Percentiles rank a stretch among this genome's conserved stretches.
Conservation (phyloP, 306 rosid species). For the Cucumis melo region DNA sequence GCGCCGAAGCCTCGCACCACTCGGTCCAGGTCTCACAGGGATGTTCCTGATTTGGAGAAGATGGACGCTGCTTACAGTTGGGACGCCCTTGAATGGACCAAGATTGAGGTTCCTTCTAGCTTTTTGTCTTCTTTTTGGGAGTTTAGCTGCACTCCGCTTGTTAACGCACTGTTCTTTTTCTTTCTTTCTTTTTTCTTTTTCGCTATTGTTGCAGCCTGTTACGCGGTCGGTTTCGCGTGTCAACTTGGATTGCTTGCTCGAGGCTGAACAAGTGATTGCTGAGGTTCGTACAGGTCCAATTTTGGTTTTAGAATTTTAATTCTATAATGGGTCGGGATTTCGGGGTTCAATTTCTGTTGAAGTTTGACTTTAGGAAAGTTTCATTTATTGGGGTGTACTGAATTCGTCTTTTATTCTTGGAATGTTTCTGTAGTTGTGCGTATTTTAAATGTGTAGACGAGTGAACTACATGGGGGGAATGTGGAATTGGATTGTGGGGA, state of each 20-base stretch:
- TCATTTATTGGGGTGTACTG: neutral
- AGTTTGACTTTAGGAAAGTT: neutral
- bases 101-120: constrained; percentile 49
- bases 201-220: constrained; percentile 37
- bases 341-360: neutral
- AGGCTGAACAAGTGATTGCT: constrained; percentile 44
- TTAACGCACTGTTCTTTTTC: neutral
- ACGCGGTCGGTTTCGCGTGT: constrained; percentile 32
- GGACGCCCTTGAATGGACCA: constrained; percentile 90
- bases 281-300: constrained; percentile 33
- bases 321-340: neutral
- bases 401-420: neutral
- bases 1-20: constrained; percentile 30
- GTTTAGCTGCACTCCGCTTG: neutral
- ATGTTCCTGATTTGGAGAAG: constrained; percentile 45
- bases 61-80: constrained; percentile 64
- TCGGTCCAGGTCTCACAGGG: constrained; percentile 49
- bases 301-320: neutral
- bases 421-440: neutral
- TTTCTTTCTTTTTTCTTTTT: neutral
- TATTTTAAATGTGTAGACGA: neutral
- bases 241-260: constrained; percentile 64
- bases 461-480: neutral
- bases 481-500: neutral
- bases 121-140: neutral